Evolutionary conservation across 257 asterid species (phyloP).

Genomic region (Solanum sejunctum): DNA sequence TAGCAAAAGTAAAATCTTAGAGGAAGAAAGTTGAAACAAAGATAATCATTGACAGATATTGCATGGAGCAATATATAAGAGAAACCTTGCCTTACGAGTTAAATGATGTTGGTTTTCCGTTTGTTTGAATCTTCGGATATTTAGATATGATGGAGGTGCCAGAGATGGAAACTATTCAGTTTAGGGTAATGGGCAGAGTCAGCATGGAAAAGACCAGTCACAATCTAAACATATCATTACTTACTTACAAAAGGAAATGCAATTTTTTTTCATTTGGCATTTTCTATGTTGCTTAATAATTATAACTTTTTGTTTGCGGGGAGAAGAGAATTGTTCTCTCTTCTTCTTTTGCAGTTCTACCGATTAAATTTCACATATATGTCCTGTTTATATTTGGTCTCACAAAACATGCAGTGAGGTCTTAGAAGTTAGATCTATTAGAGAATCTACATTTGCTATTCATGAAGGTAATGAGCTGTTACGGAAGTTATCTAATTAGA

Average conservation of each 20-base stretch:
- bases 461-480: neutral
- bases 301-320: neutral
- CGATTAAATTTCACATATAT: neutral
- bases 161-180: neutral
- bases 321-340: neutral
- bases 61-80: neutral
- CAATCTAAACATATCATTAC: neutral
- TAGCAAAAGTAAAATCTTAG: neutral
- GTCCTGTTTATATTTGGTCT: neutral
- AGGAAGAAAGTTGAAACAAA: neutral
- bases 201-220: neutral
- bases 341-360: neutral
- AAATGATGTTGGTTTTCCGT: neutral
- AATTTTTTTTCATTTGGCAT: neutral
- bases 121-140: neutral
- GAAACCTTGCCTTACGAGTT: neutral
- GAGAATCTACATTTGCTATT: neutral
- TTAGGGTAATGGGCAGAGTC: neutral
- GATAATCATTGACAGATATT: neutral
- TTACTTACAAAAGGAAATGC: neutral
- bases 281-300: neutral
- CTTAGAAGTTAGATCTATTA: neutral
- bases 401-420: neutral
- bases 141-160: neutral
- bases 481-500: neutral